Conservation (phyloP, 441 rosid genomes). For the Rhodomyrtus psidioides region DNA sequence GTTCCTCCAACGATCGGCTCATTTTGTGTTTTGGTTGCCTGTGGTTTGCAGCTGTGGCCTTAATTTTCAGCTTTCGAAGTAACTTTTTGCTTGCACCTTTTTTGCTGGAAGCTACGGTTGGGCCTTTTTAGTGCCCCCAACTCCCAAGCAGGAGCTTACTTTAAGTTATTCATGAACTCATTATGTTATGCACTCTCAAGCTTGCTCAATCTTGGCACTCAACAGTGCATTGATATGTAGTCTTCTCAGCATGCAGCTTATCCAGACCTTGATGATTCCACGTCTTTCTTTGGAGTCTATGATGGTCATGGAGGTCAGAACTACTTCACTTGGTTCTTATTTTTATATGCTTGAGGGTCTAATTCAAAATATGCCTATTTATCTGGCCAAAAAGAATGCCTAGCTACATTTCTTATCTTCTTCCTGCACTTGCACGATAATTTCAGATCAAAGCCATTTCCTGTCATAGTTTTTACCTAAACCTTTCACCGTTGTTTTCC, state of each 20-base stretch:
- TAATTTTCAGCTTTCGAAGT: neutral
- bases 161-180: neutral
- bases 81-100: neutral
- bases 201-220: neutral
- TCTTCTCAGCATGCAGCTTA: slow-evolving; percentile 43
- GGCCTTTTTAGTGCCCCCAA: neutral
- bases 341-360: neutral
- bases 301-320: slow-evolving; percentile 99
- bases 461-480: neutral
- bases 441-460: neutral
- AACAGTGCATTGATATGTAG: slow-evolving; percentile 13
- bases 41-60: neutral
- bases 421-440: neutral
- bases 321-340: neutral
- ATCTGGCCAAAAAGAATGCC: neutral
- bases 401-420: neutral
- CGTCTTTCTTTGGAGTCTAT: slow-evolving; percentile 92
- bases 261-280: slow-evolving; percentile 67
- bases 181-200: slow-evolving; percentile 2
- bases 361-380: neutral
- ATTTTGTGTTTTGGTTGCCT: neutral
- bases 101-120: neutral
- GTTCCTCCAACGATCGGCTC: neutral
- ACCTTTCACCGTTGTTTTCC: neutral
- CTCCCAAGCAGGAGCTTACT: neutral